phyloP scores from a whole-genome alignment of 176 grass and related monocot genomes.

The Microstegium vimineum region DNA sequence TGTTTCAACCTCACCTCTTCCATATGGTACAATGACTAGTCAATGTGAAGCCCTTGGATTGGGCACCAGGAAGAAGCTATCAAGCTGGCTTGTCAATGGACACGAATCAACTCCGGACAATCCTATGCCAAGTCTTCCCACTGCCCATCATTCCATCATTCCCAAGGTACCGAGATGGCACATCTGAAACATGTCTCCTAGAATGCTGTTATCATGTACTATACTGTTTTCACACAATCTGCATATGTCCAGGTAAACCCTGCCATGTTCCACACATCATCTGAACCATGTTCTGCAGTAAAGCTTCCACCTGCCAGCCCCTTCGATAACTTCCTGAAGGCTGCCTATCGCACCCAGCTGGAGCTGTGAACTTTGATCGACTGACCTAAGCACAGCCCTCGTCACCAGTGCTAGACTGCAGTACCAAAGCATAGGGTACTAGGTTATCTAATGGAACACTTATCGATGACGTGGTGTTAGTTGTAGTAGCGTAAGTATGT shows the following conservation, averaged over 20 bases:
- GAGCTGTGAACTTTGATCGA: constrained; percentile 31
- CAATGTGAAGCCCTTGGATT: constrained; percentile 91
- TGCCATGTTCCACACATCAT: background rate
- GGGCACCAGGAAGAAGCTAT: constrained; percentile 88
- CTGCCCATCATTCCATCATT: constrained; percentile 35
- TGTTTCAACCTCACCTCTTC: constrained; percentile 88
- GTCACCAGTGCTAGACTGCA: background rate
- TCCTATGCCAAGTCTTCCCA: constrained; percentile 32
- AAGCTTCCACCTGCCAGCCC: constrained; percentile 86
- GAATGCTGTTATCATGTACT: background rate
- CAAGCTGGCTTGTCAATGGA: constrained; percentile 86
- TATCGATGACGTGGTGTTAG: background rate
- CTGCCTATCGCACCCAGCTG: constrained; percentile 52
- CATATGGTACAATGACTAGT: constrained; percentile 86
- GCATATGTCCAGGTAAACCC: constrained; percentile 48
- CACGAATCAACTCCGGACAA: constrained; percentile 51
- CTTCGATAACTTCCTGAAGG: constrained; percentile 97
- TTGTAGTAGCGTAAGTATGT: constrained; percentile 22
- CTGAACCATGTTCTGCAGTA: constrained; percentile 49
- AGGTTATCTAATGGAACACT: constrained; percentile 1
- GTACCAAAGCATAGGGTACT: background rate
- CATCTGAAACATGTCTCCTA: background rate
- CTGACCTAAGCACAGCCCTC: constrained; percentile 26
- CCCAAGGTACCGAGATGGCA: constrained; percentile 43
- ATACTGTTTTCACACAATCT: background rate